A percentile compares a stretch with the other conserved stretches of the same genome.
These are phyloP conservation scores for Paspalum vaginatum DNA, from an alignment of 176 grass and related monocot species.

Conservation along the genomic window DNA sequence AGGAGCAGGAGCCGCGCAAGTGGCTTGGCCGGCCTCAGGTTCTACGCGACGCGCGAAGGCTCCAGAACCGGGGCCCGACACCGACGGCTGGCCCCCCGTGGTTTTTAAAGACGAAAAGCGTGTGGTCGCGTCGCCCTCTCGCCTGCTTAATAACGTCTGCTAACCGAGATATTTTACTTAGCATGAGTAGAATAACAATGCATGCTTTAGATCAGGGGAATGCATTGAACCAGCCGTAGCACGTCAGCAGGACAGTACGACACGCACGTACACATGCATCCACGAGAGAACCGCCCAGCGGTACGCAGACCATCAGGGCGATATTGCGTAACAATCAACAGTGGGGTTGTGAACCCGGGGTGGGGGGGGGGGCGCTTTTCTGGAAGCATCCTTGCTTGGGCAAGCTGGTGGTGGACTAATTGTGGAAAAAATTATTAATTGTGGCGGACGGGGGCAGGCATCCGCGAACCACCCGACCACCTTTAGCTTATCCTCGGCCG, in stretches of 20 bases:
- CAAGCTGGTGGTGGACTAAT: not conserved
- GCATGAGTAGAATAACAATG: not conserved
- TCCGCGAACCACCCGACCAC: not conserved
- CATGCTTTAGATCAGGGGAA: not conserved
- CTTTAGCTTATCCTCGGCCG: not conserved
- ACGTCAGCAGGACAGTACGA: not conserved
- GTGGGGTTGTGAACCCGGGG: not conserved
- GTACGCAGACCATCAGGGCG: not conserved
- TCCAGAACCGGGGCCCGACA: slow-evolving; percentile 37
- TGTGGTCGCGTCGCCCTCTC: not conserved
- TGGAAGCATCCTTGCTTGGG: slow-evolving; percentile 6
- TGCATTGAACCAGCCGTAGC: too few relatives aligned
- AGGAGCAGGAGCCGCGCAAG: not conserved
- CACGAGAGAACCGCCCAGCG: not conserved
- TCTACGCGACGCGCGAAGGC: slow-evolving; percentile 17
- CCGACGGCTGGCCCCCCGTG: not conserved
- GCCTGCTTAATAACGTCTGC: not conserved
- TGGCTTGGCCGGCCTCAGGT: not conserved
- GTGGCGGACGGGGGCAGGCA: not conserved
- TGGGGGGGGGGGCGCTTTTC: not conserved
- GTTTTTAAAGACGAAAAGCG: not conserved
- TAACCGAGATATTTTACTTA: slow-evolving; percentile 21
- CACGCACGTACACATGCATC: not conserved
- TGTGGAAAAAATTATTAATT: not conserved
- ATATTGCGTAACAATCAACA: not conserved